Conservation (phyloP, 108 stramenopile genomes). For the Fistulifera solaris region DNA sequence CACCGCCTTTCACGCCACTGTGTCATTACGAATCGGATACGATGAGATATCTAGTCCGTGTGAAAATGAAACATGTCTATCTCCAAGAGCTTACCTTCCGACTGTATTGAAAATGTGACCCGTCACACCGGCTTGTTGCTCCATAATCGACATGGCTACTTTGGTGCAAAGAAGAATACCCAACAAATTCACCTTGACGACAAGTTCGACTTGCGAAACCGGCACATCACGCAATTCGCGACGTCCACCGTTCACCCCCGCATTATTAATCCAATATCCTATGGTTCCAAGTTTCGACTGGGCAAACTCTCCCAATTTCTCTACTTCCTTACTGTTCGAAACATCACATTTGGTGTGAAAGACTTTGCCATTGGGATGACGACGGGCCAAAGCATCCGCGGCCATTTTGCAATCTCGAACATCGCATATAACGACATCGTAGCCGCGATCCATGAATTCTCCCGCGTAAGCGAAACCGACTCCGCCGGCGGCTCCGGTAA, state of each 20-base stretch:
- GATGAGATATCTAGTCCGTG: no score
- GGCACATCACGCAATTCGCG: conserved; percentile 70
- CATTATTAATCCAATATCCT: conserved; percentile 89
- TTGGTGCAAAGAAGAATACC: conserved; percentile 81
- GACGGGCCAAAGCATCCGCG: conserved; percentile 46
- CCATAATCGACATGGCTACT: conserved; percentile 84
- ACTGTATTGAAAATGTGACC: conserved; percentile 90
- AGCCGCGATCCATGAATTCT: conserved; percentile 85
- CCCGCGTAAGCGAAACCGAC: conserved; percentile 90
- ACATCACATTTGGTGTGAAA: conserved; percentile 85
- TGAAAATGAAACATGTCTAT: no score
- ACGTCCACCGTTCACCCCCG: conserved; percentile 84
- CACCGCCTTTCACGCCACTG: conserved; percentile 85
- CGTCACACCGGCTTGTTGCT: conserved; percentile 62
- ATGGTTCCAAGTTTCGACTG: conserved; percentile 77
- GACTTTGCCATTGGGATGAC: conserved; percentile 62
- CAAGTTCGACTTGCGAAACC: conserved; percentile 62
- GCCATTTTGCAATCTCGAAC: conserved; percentile 69
- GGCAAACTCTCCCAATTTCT: conserved; percentile 60
- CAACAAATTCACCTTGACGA: conserved; percentile 82
- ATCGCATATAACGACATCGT: conserved; percentile 86
- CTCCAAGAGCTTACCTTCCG: conserved; percentile 18
- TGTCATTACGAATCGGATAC: conserved; percentile 22
- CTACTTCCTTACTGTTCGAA: conserved; percentile 47
- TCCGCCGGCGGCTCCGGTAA: conserved; percentile 76